phyloP scores from a whole-genome alignment of 108 stramenopile species.

The Pseudonitzschia pungens region DNA sequence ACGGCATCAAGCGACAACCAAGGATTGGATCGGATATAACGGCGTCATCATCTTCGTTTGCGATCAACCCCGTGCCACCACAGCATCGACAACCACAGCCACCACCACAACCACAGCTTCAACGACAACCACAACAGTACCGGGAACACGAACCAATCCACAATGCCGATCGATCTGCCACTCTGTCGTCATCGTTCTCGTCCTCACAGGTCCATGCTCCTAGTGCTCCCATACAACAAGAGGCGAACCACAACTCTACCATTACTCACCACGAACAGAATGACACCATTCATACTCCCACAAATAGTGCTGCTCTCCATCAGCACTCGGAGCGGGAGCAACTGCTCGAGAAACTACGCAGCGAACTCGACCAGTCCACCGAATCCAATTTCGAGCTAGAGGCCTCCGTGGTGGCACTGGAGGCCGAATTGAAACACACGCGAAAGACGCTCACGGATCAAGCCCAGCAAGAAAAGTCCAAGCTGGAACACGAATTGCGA shows the following conservation, averaged over 20 bases:
- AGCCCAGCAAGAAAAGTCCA: constrained; percentile 1
- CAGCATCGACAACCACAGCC: background rate
- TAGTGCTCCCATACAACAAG: background rate
- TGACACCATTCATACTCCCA: background rate
- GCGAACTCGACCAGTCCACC: background rate
- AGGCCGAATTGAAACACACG: constrained; percentile 3
- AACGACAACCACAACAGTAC: background rate
- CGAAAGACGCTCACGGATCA: background rate
- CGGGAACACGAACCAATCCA: background rate
- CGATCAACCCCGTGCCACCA: constrained; percentile 3
- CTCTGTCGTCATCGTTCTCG: too few species aligned
- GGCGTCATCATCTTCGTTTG: background rate
- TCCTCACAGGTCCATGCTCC: background rate
- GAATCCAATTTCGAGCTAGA: constrained; percentile 15
- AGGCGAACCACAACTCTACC: background rate
- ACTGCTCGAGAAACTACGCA: background rate
- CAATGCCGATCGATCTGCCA: background rate
- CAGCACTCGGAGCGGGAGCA: background rate
- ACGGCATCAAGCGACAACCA: background rate
- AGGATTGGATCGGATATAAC: too few species aligned
- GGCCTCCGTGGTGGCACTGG: constrained; percentile 1
- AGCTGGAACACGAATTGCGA: constrained; percentile 1
- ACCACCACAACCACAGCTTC: background rate
- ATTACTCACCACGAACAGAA: background rate
- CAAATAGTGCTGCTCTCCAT: background rate